Evolutionary conservation across 805 yeast genomes (phyloP), one percentile per base, ranked within the genome.

Genomic region (Wickerhamiella lipophila): DNA sequence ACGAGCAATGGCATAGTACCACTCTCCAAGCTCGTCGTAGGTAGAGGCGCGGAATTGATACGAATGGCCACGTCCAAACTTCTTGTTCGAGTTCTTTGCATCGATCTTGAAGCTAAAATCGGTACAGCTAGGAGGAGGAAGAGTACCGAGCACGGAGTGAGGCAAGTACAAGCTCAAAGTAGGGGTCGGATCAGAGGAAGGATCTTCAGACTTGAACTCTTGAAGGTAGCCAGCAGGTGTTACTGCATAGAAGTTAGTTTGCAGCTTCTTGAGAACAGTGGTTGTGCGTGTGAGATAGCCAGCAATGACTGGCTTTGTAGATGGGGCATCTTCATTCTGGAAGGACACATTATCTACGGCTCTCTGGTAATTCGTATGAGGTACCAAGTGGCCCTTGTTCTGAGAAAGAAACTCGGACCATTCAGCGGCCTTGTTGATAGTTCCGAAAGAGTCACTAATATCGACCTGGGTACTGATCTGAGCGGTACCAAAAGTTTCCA

Each of bases 241-340:
- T 39, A 74, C 62, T 30, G 70, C 78, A 57, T 66, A 74, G 52
- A 65, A 68, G 7, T 62, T 66, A 3, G 74, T 59, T 42, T 62
- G 60, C 58, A 66, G 70, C 46, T 64, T 60, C 55, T 71, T 70
- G 49, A 63, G 58, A 25, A 75, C 50, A 26, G 62, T 60, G 3
- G 75, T 71, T 55, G 71, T 71, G 50, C 71, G 67, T 51, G 62
- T 61, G 34, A 74, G 57, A 13, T 65, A 52, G 34, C 79, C 79
- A 53, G 71, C 75, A 9, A 74, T 60, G 25, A 72, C 59, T 2
- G 79, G 77, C 15, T 46, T 51, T 6, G 73, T 64, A 5, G 73
- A 53, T 30, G 60, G 61, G 56, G 69, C 71, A 42, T 59, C 57
- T 49, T 59, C 57, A 52, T 73, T 67, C 34, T 67, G 57, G 56